These are phyloP conservation scores for Spongispora temasekensis DNA, from an alignment of 1,284 basidiomycete genomes.

Conservation along the genomic window DNA sequence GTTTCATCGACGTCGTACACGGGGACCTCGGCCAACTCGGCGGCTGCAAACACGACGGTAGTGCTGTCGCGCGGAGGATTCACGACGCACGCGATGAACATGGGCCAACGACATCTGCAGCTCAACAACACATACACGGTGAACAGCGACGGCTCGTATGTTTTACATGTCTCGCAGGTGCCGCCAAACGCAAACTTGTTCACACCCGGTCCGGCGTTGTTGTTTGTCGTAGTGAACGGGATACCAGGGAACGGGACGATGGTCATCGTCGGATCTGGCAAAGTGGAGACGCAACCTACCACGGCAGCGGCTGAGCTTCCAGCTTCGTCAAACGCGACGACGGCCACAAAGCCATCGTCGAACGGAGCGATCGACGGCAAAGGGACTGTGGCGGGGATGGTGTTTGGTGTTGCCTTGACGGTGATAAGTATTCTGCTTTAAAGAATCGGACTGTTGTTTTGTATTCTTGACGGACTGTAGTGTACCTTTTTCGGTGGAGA, in stretches of 20 bases:
- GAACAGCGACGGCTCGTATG: constrained; percentile 54
- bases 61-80: constrained; percentile 73
- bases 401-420: neutral
- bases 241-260: constrained; percentile 68
- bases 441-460: neutral
- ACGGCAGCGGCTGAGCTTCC: constrained; percentile 31
- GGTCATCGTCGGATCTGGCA: constrained; percentile 68
- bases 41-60: constrained; percentile 62
- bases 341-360: neutral
- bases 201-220: constrained; percentile 71
- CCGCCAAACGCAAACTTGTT: constrained; percentile 73
- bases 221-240: constrained; percentile 73
- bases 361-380: neutral
- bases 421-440: neutral
- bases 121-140: constrained; percentile 58
- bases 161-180: constrained; percentile 66
- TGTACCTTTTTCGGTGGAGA: neutral
- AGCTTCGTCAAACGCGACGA: neutral
- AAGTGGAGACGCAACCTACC: constrained; percentile 59
- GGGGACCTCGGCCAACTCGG: constrained; percentile 44
- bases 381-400: neutral
- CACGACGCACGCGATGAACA: constrained; percentile 76
- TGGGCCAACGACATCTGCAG: constrained; percentile 52
- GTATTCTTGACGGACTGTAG: neutral
- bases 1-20: constrained; percentile 49